Evolutionary conservation across 83 land plant species (phyloP), one percentile per base, ranked within the genome.

Genomic region (Diphasiastrum complanatum): DNA sequence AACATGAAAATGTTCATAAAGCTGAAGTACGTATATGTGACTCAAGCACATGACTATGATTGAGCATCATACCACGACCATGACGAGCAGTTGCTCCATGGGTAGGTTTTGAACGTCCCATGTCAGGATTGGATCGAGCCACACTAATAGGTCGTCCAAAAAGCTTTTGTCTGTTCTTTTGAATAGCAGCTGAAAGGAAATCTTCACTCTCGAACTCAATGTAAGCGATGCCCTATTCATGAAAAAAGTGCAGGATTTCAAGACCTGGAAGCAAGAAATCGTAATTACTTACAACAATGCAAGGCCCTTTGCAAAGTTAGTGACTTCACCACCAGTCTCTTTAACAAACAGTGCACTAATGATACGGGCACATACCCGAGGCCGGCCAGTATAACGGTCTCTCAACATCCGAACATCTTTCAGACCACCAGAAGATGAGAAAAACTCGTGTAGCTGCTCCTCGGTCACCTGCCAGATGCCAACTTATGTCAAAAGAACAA

Each of bases 211-310:
- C 68, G 67, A 93, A 93, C 35, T 93, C 99, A 20, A 93, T 76
- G 52, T 93, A 93, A 35, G 99, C 99, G 28, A 93, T 61, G n/a
- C 99, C 91, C 99, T 93, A 33, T 28, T 8, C n/a, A n/a, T n/a
- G n/a, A n/a, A n/a, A n/a, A n/a, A n/a, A n/a, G n/a, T n/a, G n/a
- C n/a, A n/a, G n/a, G n/a, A n/a, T n/a, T n/a, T n/a, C n/a, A n/a
- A n/a, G n/a, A n/a, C n/a, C n/a, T n/a, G n/a, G n/a, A n/a, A n/a
- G n/a, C n/a, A n/a, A n/a, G n/a, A n/a, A n/a, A n/a, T n/a, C n/a
- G n/a, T n/a, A n/a, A n/a, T n/a, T n/a, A n/a, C n/a, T n/a, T n/a
- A n/a, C n/a, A n/a, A n/a, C n/a, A 54, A 28, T 32, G 20, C 26
- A 54, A 54, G 32, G 24, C 16, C 46, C 20, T 37, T 34, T 45